A percentile compares a stretch with the other conserved stretches of the same genome.
phyloP scores from a whole-genome alignment of 805 yeast species.

The Yamadazyma endophytica region DNA sequence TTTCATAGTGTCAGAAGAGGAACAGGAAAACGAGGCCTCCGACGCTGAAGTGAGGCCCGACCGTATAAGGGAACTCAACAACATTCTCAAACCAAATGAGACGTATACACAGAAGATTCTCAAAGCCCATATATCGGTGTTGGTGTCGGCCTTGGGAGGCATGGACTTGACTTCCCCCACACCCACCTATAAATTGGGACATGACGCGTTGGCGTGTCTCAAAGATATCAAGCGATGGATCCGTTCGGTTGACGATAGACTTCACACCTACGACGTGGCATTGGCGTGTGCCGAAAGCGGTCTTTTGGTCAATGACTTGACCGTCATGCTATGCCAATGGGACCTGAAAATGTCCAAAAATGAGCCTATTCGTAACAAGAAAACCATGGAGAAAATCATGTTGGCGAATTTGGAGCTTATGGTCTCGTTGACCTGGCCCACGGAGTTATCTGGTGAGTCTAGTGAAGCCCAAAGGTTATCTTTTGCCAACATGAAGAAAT shows the following conservation, averaged over 20 bases:
- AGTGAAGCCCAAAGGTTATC: conserved; percentile 53
- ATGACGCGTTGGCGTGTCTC: conserved; percentile 81
- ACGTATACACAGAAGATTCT: conserved; percentile 38
- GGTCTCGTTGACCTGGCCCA: conserved; percentile 85
- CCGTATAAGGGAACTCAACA: conserved; percentile 19
- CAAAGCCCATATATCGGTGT: conserved; percentile 70
- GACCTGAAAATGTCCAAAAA: conserved; percentile 39
- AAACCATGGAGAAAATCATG: conserved; percentile 56
- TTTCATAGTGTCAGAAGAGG: conserved; percentile 31
- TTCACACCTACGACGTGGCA: conserved; percentile 74
- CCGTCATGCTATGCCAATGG: conserved; percentile 74
- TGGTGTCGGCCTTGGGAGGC: conserved; percentile 91
- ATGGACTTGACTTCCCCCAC: conserved; percentile 56
- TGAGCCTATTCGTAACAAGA: conserved; percentile 18
- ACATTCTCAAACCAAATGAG: conserved; percentile 27
- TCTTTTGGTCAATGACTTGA: conserved; percentile 66
- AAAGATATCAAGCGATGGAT: conserved; percentile 89
- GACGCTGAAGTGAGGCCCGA: conserved; percentile 12
- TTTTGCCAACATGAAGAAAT: conserved; percentile 57
- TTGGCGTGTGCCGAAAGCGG: conserved; percentile 81
- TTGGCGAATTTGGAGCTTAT: conserved; percentile 72
- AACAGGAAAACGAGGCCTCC: conserved; percentile 2
- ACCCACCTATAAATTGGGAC: conserved; percentile 73
- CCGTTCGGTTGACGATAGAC: conserved; percentile 71
- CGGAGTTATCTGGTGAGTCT: conserved; percentile 56